Percentiles rank a stretch among this genome's conserved stretches.
Conservation (phyloP, 805 yeast species). For the Phaffomyces opuntiae region DNA sequence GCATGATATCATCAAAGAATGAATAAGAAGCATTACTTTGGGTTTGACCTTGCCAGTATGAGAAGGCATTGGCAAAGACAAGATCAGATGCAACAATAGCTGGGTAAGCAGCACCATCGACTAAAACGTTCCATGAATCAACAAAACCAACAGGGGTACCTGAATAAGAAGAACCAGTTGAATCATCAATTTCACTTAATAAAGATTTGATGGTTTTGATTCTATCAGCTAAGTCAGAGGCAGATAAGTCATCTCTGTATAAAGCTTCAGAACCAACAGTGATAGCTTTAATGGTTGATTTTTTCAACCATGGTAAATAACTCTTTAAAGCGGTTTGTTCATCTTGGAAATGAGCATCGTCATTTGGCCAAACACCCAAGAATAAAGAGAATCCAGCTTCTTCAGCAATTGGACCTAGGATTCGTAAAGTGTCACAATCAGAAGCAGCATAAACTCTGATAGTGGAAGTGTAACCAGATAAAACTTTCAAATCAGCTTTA, state of each 20-base stretch:
- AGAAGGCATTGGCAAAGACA: constrained; percentile 90
- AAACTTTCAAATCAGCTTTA: constrained; percentile 53
- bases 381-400: constrained; percentile 67
- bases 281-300: constrained; percentile 63
- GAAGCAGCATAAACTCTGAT: constrained; percentile 87
- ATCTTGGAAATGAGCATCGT: constrained; percentile 63
- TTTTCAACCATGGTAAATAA: constrained; percentile 68
- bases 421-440: constrained; percentile 86
- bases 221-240: constrained; percentile 60
- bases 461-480: constrained; percentile 52
- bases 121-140: constrained; percentile 92
- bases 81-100: constrained; percentile 80
- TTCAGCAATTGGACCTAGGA: constrained; percentile 82
- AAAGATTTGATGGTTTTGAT: constrained; percentile 58
- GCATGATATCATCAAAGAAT: constrained; percentile 96
- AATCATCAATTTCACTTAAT: constrained; percentile 59
- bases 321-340: constrained; percentile 67
- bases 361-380: constrained; percentile 93
- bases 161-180: constrained; percentile 70
- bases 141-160: constrained; percentile 82
- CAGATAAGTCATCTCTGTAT: constrained; percentile 83
- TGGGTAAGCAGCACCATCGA: constrained; percentile 64
- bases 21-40: constrained; percentile 78
- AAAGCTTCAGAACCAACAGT: constrained; percentile 95
- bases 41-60: constrained; percentile 98